Percentiles rank a stretch among this genome's conserved stretches.
These are phyloP conservation scores for Cydonia oblonga DNA, from an alignment of 331 rosid genomes.

Conservation along the genomic window DNA sequence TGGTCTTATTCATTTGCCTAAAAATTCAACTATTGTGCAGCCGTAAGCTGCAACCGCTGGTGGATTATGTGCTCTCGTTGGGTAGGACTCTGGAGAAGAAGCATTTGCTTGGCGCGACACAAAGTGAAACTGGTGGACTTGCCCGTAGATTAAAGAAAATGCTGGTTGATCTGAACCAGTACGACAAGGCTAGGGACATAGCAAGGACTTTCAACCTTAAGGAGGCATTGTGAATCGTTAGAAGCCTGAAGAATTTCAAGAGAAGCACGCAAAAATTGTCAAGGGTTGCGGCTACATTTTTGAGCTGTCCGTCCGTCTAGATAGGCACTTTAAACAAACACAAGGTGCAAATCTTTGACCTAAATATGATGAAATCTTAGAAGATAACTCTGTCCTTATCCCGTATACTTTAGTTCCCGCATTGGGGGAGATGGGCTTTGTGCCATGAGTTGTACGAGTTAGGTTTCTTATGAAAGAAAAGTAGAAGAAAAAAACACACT, in stretches of 20 bases:
- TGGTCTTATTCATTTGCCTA: neutral
- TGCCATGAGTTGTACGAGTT: neutral
- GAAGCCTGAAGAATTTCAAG: conserved; percentile 3
- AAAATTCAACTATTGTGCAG: conserved; percentile 26
- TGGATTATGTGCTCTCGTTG: conserved; percentile 55
- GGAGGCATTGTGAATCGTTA: conserved; percentile 57
- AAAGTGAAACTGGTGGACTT: conserved; percentile 51
- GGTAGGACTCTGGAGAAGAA: conserved; percentile 73
- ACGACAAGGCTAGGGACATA: conserved; percentile 70
- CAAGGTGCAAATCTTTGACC: neutral
- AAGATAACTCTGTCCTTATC: neutral
- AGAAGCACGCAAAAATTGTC: neutral
- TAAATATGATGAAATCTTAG: neutral
- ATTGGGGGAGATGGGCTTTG: neutral
- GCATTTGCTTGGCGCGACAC: conserved; percentile 25
- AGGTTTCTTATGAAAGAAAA: neutral
- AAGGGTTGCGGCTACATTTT: neutral
- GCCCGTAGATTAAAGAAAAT: conserved; percentile 84
- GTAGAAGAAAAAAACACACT: neutral
- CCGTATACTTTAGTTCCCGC: neutral
- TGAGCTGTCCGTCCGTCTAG: neutral
- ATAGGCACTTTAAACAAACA: neutral
- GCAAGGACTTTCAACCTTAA: conserved; percentile 72
- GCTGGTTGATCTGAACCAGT: conserved; percentile 80
- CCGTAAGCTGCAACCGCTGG: conserved; percentile 65